Evolutionary conservation across 768 basidiomycete species (phyloP).

Genomic region (Boletus sp.): DNA sequence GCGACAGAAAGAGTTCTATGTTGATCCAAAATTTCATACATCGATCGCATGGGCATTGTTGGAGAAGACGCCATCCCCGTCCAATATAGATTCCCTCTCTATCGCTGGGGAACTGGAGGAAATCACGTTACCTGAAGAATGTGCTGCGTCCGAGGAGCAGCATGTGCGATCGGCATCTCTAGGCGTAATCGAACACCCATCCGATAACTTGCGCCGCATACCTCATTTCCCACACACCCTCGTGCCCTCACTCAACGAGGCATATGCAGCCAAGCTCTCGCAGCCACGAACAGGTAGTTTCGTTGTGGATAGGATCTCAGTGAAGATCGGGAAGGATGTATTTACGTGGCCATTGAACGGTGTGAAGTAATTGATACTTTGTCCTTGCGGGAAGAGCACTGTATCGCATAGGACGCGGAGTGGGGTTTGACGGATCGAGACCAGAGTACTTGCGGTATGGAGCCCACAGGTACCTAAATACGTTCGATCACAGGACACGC

Average conservation of each 20-base stretch:
- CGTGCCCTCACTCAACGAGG: slow-evolving; percentile 47
- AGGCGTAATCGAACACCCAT: slow-evolving; percentile 6
- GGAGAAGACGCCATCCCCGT: slow-evolving; percentile 22
- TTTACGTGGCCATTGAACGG: slow-evolving; percentile 41
- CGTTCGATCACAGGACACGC: background rate
- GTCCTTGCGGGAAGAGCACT: slow-evolving; percentile 3
- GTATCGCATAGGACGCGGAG: slow-evolving; percentile 5
- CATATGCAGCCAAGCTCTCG: slow-evolving; percentile 42
- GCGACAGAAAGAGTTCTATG: slow-evolving; percentile 78
- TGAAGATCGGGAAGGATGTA: slow-evolving; percentile 71
- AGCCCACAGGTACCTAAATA: slow-evolving; percentile 5
- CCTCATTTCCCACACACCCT: slow-evolving; percentile 47
- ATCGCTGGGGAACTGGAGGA: slow-evolving; percentile 1
- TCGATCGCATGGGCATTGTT: slow-evolving; percentile 88
- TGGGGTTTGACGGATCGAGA: background rate
- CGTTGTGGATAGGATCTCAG: slow-evolving; percentile 49
- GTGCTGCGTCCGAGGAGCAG: slow-evolving; percentile 4
- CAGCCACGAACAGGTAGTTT: slow-evolving; percentile 46
- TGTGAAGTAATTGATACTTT: slow-evolving; percentile 9
- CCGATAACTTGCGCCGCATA: slow-evolving; percentile 43
- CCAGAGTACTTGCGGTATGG: slow-evolving; percentile 2
- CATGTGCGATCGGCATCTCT: slow-evolving; percentile 1
- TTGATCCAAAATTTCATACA: slow-evolving; percentile 78
- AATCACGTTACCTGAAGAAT: background rate
- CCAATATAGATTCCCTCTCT: slow-evolving; percentile 3